Percentiles rank a stretch among this genome's conserved stretches.
These are phyloP conservation scores for Boechera retrofracta DNA, from an alignment of 345 rosid species.

Conservation along the genomic window DNA sequence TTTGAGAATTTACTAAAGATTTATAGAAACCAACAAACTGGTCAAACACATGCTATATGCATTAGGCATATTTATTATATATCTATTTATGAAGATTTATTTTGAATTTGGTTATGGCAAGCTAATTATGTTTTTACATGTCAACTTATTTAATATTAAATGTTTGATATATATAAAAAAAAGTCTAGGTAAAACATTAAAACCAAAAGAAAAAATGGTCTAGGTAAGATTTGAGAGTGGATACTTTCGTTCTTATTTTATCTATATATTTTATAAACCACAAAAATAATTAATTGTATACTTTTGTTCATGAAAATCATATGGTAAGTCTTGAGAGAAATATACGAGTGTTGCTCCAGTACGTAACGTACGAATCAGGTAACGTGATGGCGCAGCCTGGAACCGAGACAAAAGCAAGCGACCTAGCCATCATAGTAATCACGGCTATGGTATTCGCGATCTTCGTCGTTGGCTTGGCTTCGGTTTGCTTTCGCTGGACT, in stretches of 20 bases:
- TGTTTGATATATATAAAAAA: not conserved
- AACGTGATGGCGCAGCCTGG: conserved; percentile 9
- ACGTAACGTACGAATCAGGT: conserved; percentile 22
- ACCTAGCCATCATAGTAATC: conserved; percentile 54
- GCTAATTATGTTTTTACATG: conserved; percentile 9
- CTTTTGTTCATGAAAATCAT: not conserved
- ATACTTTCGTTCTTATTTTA: not conserved
- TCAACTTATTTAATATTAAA: not conserved
- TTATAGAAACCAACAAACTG: conserved; percentile 22
- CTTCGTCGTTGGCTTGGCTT: conserved; percentile 65
- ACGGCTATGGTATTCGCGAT: conserved; percentile 52
- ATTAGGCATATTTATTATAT: not conserved
- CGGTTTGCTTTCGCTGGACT: conserved; percentile 64
- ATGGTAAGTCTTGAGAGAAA: conserved; percentile 13
- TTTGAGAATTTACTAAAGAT: not conserved
- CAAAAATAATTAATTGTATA: not conserved
- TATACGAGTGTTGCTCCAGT: conserved; percentile 19
- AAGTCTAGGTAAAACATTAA: too few species aligned
- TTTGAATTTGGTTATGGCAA: conserved; percentile 6
- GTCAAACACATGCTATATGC: conserved; percentile 30
- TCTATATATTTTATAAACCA: not conserved
- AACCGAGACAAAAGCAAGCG: conserved; percentile 40
- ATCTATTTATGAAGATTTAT: not conserved
- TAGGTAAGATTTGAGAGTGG: not conserved
- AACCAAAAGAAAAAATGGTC: not conserved